Base-by-base conservation (phyloP, 768 basidiomycete genomes). In the Pisolithus microcarpus region DNA sequence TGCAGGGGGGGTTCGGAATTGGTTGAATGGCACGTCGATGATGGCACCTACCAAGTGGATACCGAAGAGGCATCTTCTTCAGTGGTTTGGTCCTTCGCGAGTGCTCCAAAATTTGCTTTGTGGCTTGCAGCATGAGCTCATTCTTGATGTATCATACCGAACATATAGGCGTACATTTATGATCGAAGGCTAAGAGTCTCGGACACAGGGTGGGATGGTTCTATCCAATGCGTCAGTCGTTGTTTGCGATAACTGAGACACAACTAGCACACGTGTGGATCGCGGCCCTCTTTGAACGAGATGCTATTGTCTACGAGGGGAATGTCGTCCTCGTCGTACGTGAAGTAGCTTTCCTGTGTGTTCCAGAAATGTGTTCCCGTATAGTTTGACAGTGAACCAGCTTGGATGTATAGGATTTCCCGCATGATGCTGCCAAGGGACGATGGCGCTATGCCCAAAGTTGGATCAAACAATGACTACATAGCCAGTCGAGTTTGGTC, bases 361-460 rank as follows among this genome's bases (percentile, higher is more conserved):
- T 89, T 89, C 86, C 86, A 91, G 58, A 87, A 89, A 59, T 90
- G 87, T 0, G 85, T 79, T 43, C 85, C 86, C 18, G 76, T 66
- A 60, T 81, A 81, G 60, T 90, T 89, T 18, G 87, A 75, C 40
- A 78, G 59, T 31, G 72, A 63, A 50, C 87, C 87, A 0, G 85
- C 85, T 65, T 90, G 87, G 46, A 91, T 71, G 63, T 91, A 83
- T 52, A 91, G 65, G 54, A 89, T 87, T 61, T 91, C 87, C 60
- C 76, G 81, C 87, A 89, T 89, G 30, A 49, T 19, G 23, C 38
- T 28, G 44, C 23, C 23, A 15, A 9, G 40, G 7, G 28, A 10
- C 16, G 11, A 24, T 44, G 11, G 24, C 23, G 11, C 10, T 24
- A 34, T 34, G 34, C 11, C 34, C 34, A 15, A 34, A 34, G 34